Base-by-base conservation (phyloP, 225 moss, liverwort and hornwort species). In the Takakia lepidozioides region DNA sequence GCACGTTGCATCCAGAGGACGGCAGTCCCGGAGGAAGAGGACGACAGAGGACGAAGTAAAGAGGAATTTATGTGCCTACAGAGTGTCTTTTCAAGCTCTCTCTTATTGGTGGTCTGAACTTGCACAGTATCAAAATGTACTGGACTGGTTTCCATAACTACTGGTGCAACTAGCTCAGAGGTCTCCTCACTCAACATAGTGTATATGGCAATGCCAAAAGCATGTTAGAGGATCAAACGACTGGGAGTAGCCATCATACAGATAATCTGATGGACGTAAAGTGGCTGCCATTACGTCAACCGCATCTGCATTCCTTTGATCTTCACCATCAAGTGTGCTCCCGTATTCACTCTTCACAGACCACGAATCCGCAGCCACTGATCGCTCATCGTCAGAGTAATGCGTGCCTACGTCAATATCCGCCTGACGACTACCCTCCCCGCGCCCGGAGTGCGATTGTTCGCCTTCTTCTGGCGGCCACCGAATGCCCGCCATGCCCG, bases 291-390 rank as follows among this genome's bases (percentile, higher is more conserved):
- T 62, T 1, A 76, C 86, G 48, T 93, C 93, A 11, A 74, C 81
- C 5, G 86, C 78, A 43, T 93, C 93, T 30, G 93, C 78, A 48
- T 84, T 86, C 44, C 93, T 73, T 41, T 64, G 57, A 54, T 93
- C 89, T 48, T 93, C 93, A 15, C 93, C 93, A 55, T 93, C 93
- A 58, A 93, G 54, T 9, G 89, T 89, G 58, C 89, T 89, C 28
- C 93, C 89, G 54, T 93, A 93, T 56, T 93, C 93, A 51, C 89
- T 93, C 72, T 75, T 86, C 49, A 93, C 89, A 16, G 89, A 93
- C 93, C 93, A 93, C 29, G 93, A 93, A 61, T 93, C 93, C 4
- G 93, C 89, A 27, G 89, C 93, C 11, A 93, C 61, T n/a, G 93
- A 93, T 54, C 93, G 73, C 58, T 93, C 93, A 52, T 93, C 93